These are phyloP conservation scores for Verticillium zaregamsianum DNA, from an alignment of 2,329 filamentous ascomycete species.

Conservation along the genomic window DNA sequence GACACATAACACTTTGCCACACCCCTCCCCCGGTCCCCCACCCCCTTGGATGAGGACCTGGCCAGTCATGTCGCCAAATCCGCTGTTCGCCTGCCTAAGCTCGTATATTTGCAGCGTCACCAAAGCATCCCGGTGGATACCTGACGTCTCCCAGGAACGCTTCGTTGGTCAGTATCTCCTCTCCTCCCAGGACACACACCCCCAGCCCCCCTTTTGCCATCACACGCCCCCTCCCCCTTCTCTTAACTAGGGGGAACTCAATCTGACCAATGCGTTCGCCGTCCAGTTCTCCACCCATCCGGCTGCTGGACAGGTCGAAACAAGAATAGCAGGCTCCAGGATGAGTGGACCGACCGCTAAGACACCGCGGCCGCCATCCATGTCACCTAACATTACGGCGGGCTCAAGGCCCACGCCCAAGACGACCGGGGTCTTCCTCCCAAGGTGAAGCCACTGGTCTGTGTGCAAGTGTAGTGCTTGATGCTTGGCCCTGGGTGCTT, in stretches of 20 bases:
- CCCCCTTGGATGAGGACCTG: slow-evolving; percentile 18
- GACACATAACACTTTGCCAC: slow-evolving; percentile 1
- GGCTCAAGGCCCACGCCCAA: neutral
- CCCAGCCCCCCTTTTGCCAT: slow-evolving; percentile 1
- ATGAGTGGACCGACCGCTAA: neutral
- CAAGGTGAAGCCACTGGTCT: neutral
- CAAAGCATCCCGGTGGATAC: slow-evolving; percentile 20
- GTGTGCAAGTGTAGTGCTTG: neutral
- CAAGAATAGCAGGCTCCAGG: neutral
- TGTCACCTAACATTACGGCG: neutral
- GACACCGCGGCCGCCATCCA: neutral
- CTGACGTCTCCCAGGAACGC: neutral
- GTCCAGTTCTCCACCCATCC: neutral
- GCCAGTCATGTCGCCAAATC: slow-evolving; percentile 47
- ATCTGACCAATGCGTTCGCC: neutral
- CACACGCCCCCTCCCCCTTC: slow-evolving; percentile 21
- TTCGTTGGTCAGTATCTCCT: slow-evolving; percentile 16
- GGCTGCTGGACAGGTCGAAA: neutral
- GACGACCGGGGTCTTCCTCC: neutral
- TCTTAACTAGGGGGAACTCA: neutral
- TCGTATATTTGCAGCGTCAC: slow-evolving; percentile 49
- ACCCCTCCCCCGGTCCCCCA: slow-evolving; percentile 8
- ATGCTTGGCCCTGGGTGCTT: neutral
- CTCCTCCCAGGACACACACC: slow-evolving; percentile 13
- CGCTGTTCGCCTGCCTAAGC: slow-evolving; percentile 33